Conservation (phyloP, 495 filamentous ascomycete genomes). For the Penicillium crystallinum region DNA sequence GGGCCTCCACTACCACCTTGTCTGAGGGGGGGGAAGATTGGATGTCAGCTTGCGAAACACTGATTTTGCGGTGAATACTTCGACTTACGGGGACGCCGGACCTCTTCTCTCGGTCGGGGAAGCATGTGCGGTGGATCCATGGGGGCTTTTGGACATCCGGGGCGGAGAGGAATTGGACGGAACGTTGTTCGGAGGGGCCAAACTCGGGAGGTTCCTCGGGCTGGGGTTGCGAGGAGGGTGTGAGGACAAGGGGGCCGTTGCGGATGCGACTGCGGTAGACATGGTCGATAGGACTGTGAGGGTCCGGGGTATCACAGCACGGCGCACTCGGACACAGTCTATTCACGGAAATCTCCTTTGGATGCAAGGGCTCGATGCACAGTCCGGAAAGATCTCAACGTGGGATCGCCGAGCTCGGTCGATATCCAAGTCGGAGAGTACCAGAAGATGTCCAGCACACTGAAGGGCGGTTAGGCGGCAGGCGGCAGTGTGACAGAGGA, state of each 20-base stretch:
- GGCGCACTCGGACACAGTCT: background rate
- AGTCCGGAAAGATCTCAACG: background rate
- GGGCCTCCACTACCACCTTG: constrained; percentile 48
- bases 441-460: background rate
- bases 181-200: constrained; percentile 32
- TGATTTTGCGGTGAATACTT: background rate
- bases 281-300: constrained; percentile 17
- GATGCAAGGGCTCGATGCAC: background rate
- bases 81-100: constrained; percentile 52
- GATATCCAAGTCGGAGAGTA: constrained; percentile 1
- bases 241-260: constrained; percentile 42
- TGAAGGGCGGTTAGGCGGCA: constrained; percentile 18
- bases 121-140: constrained; percentile 37
- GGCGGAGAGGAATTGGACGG: constrained; percentile 35
- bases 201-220: constrained; percentile 43
- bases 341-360: background rate
- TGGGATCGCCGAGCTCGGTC: constrained; percentile 1
- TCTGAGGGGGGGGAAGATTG: constrained; percentile 21
- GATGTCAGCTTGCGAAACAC: background rate
- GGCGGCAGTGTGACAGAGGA: constrained; percentile 31
- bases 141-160: constrained; percentile 29
- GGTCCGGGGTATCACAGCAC: background rate
- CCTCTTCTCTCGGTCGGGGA: constrained; percentile 48
- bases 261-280: constrained; percentile 51
- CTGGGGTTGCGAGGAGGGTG: constrained; percentile 44